Percentiles rank a stretch among this genome's conserved stretches.
Evolutionary conservation across 352 stramenopile species (phyloP).

Genomic region (Phytophthora citricola): DNA sequence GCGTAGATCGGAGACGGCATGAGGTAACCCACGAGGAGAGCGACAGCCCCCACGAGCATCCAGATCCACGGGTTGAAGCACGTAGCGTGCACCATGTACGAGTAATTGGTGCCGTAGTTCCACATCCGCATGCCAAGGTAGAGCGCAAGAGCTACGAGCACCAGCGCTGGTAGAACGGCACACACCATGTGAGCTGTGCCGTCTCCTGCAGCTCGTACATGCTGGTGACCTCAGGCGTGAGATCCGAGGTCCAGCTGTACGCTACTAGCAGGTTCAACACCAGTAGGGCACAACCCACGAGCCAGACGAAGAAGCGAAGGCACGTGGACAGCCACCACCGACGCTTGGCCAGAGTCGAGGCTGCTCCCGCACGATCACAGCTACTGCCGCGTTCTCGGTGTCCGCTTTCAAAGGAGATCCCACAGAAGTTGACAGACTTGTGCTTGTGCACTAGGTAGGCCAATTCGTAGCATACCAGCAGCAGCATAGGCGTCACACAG

Average conservation of each 20-base stretch:
- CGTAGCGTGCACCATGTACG: slow-evolving; percentile 84
- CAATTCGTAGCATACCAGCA: slow-evolving; percentile 91
- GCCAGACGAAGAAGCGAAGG: slow-evolving; percentile 75
- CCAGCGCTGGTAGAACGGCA: slow-evolving; percentile 66
- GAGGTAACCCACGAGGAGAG: slow-evolving; percentile 74
- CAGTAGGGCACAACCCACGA: slow-evolving; percentile 62
- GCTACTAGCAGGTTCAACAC: slow-evolving; percentile 77
- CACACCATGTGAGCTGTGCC: slow-evolving; percentile 60
- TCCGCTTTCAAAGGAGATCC: slow-evolving; percentile 87
- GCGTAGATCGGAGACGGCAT: slow-evolving; percentile 78
- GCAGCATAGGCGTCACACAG: slow-evolving; percentile 84
- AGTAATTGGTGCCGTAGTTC: slow-evolving; percentile 90
- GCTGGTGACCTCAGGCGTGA: slow-evolving; percentile 58
- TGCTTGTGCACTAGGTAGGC: slow-evolving; percentile 92
- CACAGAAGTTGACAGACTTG: slow-evolving; percentile 91
- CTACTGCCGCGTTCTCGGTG: slow-evolving; percentile 52
- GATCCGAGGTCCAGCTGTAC: slow-evolving; percentile 61
- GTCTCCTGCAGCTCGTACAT: slow-evolving; percentile 79
- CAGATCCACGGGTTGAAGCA: slow-evolving; percentile 91
- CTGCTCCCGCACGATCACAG: slow-evolving; percentile 24
- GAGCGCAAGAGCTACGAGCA: slow-evolving; percentile 72
- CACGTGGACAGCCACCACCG: slow-evolving; percentile 56
- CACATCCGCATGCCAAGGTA: slow-evolving; percentile 81
- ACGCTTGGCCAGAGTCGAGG: slow-evolving; percentile 31
- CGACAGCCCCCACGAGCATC: slow-evolving; percentile 82